Evolutionary conservation across 2,329 filamentous ascomycete genomes (phyloP), one percentile per base, ranked within the genome.

Genomic region (Aureobasidium lini): DNA sequence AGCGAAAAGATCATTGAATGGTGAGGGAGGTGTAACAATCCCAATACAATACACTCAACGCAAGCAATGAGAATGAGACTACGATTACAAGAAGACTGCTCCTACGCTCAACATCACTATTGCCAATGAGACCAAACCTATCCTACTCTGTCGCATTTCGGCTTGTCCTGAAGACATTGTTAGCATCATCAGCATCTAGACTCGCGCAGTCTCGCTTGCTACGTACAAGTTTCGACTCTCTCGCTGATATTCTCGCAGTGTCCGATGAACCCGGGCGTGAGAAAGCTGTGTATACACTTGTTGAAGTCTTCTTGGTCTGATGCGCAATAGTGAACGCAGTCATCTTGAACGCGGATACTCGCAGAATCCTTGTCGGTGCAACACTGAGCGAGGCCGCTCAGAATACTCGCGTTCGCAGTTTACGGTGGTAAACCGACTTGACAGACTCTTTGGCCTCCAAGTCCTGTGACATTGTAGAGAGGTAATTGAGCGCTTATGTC

Each of bases 1-100:
- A 61, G 64, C 48, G 70, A 71, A 59, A 68, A 67, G 65, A 64
- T 69, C 15, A 66, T 65, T 42, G 65, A 69, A 53, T 72, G 70
- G 71, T 67, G 18, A 52, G 39, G 23, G 23, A 3, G 23, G 23
- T 23, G 23, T 2, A 42, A 42, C 39, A 16, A 3, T 2, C 9
- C 4, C 7, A 15, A 28, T 42, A 7, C 39, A 16, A 42, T 18
- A 36, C 34, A 36, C 13, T 8, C 34, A 36, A 4, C 8, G 34
- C 34, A 42, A 13, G 16, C 39, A 42, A 42, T n/a, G n/a, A 42
- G 7, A 42, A 42, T 42, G 16, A 42, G 9, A 15, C 2, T 23
- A 23, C 23, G 23, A 3, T 23, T 23, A 23, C 23, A 23, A 23
- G 23, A 23, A 23, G 23, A 23, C 2, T 23, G 23, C 23, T 3